Percentiles rank a stretch among this genome's conserved stretches.
Conservation (phyloP, 2,329 filamentous ascomycete species). For the Shiraia sp. region DNA sequence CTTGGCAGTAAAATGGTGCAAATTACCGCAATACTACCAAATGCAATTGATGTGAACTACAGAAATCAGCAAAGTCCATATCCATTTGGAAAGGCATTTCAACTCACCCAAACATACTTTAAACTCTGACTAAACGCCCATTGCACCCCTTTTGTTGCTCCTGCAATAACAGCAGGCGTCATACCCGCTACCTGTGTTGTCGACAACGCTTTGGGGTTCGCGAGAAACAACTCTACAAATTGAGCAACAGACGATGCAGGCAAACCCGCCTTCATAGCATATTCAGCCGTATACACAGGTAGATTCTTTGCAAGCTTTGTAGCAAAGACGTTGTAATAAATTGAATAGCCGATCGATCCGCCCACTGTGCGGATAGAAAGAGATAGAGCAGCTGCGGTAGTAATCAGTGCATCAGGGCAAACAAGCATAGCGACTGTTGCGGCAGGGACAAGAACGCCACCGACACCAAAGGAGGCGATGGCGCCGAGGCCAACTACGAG, state of each 20-base stretch:
- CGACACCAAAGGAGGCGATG: slow-evolving; percentile 44
- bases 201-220: slow-evolving; percentile 20
- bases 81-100: neutral
- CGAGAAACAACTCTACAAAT: slow-evolving; percentile 42
- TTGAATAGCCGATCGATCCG: slow-evolving; percentile 42
- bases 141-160: slow-evolving; percentile 28
- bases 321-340: slow-evolving; percentile 44
- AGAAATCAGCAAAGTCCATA: neutral
- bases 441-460: slow-evolving; percentile 41
- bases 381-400: slow-evolving; percentile 46
- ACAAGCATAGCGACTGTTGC: slow-evolving; percentile 41
- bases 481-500: slow-evolving; percentile 34
- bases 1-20: slow-evolving; percentile 36
- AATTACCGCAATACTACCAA: slow-evolving; percentile 33
- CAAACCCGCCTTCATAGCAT: slow-evolving; percentile 44
- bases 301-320: slow-evolving; percentile 31
- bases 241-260: slow-evolving; percentile 39
- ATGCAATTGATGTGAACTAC: slow-evolving; percentile 32
- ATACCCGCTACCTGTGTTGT: slow-evolving; percentile 25
- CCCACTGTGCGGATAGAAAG: slow-evolving; percentile 51
- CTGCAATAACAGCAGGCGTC: slow-evolving; percentile 30
- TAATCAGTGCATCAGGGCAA: slow-evolving; percentile 39
- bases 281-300: slow-evolving; percentile 28
- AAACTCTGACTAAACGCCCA: slow-evolving; percentile 37
- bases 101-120: slow-evolving; percentile 35